Conservation (phyloP, 2,329 filamentous ascomycete species). For the Daldinia sp. region DNA sequence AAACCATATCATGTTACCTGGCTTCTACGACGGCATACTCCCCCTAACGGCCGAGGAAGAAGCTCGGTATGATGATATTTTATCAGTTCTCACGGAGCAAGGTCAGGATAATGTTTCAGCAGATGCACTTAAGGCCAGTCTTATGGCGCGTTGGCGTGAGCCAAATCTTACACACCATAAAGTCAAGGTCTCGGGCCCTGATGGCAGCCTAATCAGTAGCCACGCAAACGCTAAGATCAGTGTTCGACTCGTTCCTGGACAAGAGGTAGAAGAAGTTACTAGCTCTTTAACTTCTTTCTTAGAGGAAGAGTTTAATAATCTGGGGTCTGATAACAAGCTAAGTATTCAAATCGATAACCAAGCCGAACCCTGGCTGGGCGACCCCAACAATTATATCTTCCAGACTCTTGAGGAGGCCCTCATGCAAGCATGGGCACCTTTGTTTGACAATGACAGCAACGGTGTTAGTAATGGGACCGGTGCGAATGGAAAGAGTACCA, state of each 20-base stretch:
- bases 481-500: constrained; percentile 35
- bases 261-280: constrained; percentile 83
- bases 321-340: constrained; percentile 83
- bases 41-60: constrained; percentile 79
- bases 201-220: constrained; percentile 89
- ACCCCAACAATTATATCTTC: constrained; percentile 90
- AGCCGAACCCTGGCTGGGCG: constrained; percentile 95
- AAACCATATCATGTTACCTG: constrained; percentile 84
- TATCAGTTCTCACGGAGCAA: constrained; percentile 75
- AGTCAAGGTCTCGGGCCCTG: constrained; percentile 90
- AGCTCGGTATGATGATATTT: constrained; percentile 84
- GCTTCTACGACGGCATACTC: constrained; percentile 87
- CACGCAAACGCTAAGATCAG: constrained; percentile 89
- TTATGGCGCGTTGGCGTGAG: constrained; percentile 96
- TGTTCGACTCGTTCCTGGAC: constrained; percentile 90
- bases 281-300: constrained; percentile 73
- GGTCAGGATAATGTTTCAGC: constrained; percentile 69
- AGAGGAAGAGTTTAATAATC: constrained; percentile 71
- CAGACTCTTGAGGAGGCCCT: constrained; percentile 86
- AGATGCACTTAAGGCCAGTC: constrained; percentile 77
- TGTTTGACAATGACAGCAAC: constrained; percentile 43
- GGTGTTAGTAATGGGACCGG: neutral
- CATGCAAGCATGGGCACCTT: constrained; percentile 80
- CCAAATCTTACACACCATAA: constrained; percentile 93
- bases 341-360: constrained; percentile 88